A percentile compares a stretch with the other conserved stretches of the same genome.
Conservation (phyloP, 257 asterid genomes). For the Solanum infundibuliforme region DNA sequence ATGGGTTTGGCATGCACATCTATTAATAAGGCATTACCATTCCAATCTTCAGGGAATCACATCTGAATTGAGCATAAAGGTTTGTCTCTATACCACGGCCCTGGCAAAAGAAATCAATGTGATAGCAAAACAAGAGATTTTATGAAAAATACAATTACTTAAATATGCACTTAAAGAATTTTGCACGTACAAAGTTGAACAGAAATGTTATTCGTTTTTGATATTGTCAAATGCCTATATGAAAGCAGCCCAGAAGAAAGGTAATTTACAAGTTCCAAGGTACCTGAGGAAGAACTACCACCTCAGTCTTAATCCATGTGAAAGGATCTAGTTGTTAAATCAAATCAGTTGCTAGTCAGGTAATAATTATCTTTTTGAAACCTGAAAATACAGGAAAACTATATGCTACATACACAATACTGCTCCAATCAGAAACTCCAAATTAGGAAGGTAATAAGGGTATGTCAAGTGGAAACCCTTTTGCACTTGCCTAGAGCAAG, state of each 20-base stretch:
- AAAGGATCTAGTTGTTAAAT: not conserved
- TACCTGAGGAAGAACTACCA: not conserved
- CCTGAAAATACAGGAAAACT: not conserved
- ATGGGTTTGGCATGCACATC: not conserved
- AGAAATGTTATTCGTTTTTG: not conserved
- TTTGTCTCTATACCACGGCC: slow-evolving; percentile 98
- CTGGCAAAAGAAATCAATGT: slow-evolving; percentile 20
- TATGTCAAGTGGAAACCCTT: not conserved
- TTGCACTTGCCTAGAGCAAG: not conserved
- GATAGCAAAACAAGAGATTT: not conserved
- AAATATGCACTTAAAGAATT: not conserved
- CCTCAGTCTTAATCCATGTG: not conserved
- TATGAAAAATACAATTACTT: not conserved
- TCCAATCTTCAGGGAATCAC: slow-evolving; percentile 87
- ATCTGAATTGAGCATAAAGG: slow-evolving; percentile 83
- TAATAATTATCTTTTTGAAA: not conserved
- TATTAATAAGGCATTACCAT: slow-evolving; percentile 42
- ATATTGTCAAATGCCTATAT: not conserved
- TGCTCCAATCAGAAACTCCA: not conserved
- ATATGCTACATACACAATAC: not conserved
- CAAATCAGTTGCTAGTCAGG: not conserved
- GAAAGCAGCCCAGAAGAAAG: not conserved
- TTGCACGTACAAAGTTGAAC: not conserved
- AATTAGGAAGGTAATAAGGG: not conserved
- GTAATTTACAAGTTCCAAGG: not conserved